Percentiles rank a stretch among this genome's conserved stretches.
phyloP scores from a whole-genome alignment of 352 stramenopile species.

The Paralagenidium karlingii region DNA sequence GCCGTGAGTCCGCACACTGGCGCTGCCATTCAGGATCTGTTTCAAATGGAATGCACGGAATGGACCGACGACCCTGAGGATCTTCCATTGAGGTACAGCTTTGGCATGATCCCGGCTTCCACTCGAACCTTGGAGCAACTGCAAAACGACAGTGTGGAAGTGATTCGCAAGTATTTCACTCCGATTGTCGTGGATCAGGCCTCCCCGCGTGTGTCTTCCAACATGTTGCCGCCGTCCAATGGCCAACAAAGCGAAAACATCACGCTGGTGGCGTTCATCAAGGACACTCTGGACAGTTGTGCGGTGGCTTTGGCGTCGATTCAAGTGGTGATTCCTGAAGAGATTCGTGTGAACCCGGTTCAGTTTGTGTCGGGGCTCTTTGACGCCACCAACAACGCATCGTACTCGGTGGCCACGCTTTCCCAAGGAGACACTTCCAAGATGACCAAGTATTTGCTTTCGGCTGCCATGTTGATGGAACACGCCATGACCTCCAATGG shows the following conservation, averaged over 20 bases:
- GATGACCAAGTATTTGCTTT: constrained; percentile 20
- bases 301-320: constrained; percentile 21
- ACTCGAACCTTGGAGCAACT: constrained; percentile 17
- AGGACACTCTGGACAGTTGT: constrained; percentile 21
- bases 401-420: neutral
- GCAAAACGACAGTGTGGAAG: constrained; percentile 7
- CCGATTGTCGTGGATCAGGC: constrained; percentile 27
- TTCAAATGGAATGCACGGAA: constrained; percentile 28
- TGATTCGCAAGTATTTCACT: constrained; percentile 15
- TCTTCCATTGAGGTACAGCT: constrained; percentile 47
- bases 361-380: constrained; percentile 25
- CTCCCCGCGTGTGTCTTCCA: constrained; percentile 13
- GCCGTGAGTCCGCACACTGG: constrained; percentile 23
- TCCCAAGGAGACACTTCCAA: constrained; percentile 12
- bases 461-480: constrained; percentile 30
- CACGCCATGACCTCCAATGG: constrained; percentile 11
- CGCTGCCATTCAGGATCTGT: constrained; percentile 36
- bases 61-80: constrained; percentile 53
- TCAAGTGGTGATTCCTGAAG: constrained; percentile 19
- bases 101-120: constrained; percentile 24
- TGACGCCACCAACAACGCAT: neutral
- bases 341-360: constrained; percentile 17
- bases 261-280: constrained; percentile 44
- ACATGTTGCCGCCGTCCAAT: constrained; percentile 25
- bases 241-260: constrained; percentile 16